Conservation (phyloP, 2,329 filamentous ascomycete species). For the Zymoseptoria passerinii region DNA sequence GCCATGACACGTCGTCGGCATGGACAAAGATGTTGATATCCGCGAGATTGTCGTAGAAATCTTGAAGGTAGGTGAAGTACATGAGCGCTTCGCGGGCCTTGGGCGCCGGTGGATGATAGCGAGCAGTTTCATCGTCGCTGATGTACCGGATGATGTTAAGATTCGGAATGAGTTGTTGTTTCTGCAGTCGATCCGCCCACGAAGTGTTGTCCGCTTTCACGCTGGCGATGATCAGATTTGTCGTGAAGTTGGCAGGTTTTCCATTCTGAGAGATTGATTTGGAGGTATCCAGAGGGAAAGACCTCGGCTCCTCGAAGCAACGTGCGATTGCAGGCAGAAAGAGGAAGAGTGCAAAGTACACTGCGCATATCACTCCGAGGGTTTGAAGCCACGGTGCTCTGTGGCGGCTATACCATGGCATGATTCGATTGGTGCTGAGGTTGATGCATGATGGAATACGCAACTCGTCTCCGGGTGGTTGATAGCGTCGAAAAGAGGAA, state of each 20-base stretch:
- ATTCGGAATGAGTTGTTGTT: constrained; percentile 7
- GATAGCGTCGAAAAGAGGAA: background rate
- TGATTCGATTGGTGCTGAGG: background rate
- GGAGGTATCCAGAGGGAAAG: background rate
- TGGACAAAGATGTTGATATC: constrained; percentile 17
- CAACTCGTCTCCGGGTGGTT: background rate
- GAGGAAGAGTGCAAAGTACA: background rate
- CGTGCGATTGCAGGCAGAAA: background rate
- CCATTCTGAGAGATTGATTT: background rate
- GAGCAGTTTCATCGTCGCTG: constrained; percentile 11
- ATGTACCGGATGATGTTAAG: constrained; percentile 15
- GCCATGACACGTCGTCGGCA: constrained; percentile 14
- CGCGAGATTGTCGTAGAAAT: constrained; percentile 15
- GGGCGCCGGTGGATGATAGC: constrained; percentile 9
- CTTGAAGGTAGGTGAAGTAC: constrained; percentile 17
- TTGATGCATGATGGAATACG: background rate
- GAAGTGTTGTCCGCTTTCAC: constrained; percentile 11
- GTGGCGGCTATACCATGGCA: background rate
- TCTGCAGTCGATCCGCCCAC: constrained; percentile 10
- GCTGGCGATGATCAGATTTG: constrained; percentile 14
- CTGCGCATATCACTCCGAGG: background rate
- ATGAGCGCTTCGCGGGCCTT: constrained; percentile 18
- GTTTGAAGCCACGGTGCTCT: background rate
- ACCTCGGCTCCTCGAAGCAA: background rate
- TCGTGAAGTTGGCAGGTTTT: constrained; percentile 1